A percentile compares a stretch with the other conserved stretches of the same genome.
Conservation (phyloP, 805 yeast genomes). For the Grigorovia jiainica region DNA sequence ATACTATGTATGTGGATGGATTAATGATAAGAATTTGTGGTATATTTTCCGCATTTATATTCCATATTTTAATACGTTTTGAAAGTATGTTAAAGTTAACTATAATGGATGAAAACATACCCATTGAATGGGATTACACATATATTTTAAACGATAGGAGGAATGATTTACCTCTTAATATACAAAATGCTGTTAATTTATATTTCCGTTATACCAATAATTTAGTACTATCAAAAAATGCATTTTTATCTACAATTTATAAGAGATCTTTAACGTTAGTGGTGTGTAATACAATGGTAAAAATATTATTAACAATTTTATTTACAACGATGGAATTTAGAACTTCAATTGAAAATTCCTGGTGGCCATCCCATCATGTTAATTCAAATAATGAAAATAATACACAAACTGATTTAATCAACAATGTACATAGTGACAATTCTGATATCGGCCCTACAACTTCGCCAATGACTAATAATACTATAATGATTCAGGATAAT, state of each 20-base stretch:
- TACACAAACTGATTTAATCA: neutral
- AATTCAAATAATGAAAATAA: neutral
- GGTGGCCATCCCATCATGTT: slow-evolving; percentile 2
- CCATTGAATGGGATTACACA: slow-evolving; percentile 2
- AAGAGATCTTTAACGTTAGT: slow-evolving; percentile 9
- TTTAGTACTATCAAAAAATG: slow-evolving; percentile 4
- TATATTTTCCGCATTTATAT: slow-evolving; percentile 4
- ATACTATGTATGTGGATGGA: neutral
- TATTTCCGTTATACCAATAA: slow-evolving; percentile 2
- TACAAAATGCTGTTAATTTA: slow-evolving; percentile 7
- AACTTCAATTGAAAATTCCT: slow-evolving; percentile 10
- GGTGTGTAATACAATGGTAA: slow-evolving; percentile 8
- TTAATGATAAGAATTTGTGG: neutral
- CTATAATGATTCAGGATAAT: no score
- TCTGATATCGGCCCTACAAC: neutral
- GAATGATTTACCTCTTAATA: neutral
- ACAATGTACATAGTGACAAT: neutral
- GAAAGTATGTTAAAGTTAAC: neutral
- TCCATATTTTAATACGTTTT: slow-evolving; percentile 4
- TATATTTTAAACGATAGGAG: neutral
- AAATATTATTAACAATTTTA: slow-evolving; percentile 11
- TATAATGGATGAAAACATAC: neutral
- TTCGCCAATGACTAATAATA: no score
- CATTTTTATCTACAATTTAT: slow-evolving; percentile 3
- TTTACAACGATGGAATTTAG: slow-evolving; percentile 15